These are phyloP conservation scores for fission yeast (Schizosaccharomyces pombe) DNA, from an alignment of 805 yeast genomes.

Conservation along the genomic window DNA sequence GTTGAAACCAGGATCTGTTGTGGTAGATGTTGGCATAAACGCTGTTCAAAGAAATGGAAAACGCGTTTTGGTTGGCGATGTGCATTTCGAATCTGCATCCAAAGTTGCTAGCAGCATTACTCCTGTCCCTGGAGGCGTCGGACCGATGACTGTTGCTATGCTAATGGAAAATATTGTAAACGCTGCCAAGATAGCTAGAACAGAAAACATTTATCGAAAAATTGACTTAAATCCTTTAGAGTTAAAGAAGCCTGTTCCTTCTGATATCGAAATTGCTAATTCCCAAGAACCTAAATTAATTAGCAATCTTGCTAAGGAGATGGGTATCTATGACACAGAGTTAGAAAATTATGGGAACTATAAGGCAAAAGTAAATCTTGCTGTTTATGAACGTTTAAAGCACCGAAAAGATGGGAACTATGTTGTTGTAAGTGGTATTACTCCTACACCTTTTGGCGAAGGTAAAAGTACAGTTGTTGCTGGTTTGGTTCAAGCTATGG, in stretches of 20 bases:
- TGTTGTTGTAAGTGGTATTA: constrained; percentile 84
- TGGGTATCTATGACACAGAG: constrained; percentile 58
- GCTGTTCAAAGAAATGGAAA: constrained; percentile 49
- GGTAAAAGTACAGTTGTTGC: constrained; percentile 93
- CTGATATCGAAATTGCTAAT: constrained; percentile 75
- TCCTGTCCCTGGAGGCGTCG: constrained; percentile 98
- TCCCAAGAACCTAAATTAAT: constrained; percentile 71
- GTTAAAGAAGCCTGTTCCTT: constrained; percentile 50
- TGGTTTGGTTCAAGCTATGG: constrained; percentile 89
- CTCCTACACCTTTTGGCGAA: constrained; percentile 95
- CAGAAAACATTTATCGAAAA: constrained; percentile 24
- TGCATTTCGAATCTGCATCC: constrained; percentile 49
- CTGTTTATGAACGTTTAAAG: constrained; percentile 43
- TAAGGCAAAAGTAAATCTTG: constrained; percentile 69
- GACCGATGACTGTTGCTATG: constrained; percentile 98
- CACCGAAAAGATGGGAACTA: constrained; percentile 53
- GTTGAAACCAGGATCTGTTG: constrained; percentile 64
- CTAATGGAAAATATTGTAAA: constrained; percentile 57
- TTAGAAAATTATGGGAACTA: constrained; percentile 70
- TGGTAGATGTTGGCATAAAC: constrained; percentile 89
- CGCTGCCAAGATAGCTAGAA: constrained; percentile 44
- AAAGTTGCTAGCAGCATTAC: constrained; percentile 48
- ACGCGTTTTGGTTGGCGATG: constrained; percentile 72
- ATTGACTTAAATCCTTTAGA: constrained; percentile 28
- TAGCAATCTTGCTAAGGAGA: constrained; percentile 47